These are phyloP conservation scores for Neoboletus subvelutipes DNA, from an alignment of 768 basidiomycete species.

Conservation along the genomic window DNA sequence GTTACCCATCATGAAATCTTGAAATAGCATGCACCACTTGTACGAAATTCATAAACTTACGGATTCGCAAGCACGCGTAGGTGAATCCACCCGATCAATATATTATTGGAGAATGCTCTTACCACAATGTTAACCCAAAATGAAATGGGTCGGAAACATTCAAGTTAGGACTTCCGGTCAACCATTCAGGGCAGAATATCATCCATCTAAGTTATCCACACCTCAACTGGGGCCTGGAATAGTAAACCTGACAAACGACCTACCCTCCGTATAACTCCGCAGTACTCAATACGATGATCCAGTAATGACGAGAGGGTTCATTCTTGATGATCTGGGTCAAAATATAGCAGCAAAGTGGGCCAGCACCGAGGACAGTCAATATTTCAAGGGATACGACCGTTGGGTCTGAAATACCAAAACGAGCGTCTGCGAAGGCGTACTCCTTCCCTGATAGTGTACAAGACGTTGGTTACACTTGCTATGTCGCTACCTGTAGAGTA, in stretches of 20 bases:
- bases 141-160: conserved; percentile 68
- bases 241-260: neutral
- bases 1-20: neutral
- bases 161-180: conserved; percentile 70
- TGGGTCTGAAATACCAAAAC: too few relatives aligned
- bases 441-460: conserved; percentile 41
- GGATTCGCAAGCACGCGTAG: neutral
- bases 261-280: too few relatives aligned
- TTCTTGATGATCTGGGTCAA: too few relatives aligned
- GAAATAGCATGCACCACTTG: conserved; percentile 36
- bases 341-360: too few relatives aligned
- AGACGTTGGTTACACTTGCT: neutral
- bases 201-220: conserved; percentile 54
- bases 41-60: conserved; percentile 82
- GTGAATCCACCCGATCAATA: neutral
- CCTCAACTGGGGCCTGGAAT: neutral
- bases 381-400: too few relatives aligned
- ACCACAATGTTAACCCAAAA: conserved; percentile 84
- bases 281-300: too few relatives aligned
- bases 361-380: too few relatives aligned
- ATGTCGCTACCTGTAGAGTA: neutral
- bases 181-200: conserved; percentile 89
- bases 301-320: too few relatives aligned
- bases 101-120: conserved; percentile 29
- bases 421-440: too few relatives aligned